Evolutionary conservation across 139 green algal genomes (phyloP), one percentile per base, ranked within the genome.

Genomic region (Tetraselmis striata): DNA sequence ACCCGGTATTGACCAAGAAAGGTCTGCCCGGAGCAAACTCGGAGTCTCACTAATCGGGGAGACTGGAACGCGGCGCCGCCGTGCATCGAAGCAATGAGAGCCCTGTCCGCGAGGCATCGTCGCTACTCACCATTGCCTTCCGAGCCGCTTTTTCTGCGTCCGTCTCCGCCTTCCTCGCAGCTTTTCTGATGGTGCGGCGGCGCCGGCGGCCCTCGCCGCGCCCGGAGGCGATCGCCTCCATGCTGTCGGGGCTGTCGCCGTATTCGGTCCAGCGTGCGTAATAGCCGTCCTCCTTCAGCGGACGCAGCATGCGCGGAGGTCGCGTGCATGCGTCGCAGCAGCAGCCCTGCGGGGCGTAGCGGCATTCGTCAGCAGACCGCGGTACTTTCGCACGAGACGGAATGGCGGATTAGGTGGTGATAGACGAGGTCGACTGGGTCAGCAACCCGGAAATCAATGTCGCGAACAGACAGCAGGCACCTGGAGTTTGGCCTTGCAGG

Each of bases 291-390:
- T 84, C 27, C 84, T 96, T 96, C 31, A 92, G 83, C 1, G 92
- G 91, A n/a, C 93, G 90, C 79, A 97, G 84, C 81, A 97, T 83
- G 76, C 94, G 88, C 1, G 93, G 93, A 1, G 93, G 93, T 0
- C 86, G 31, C 77, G 88, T 89, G 87, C 95, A 98, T 0, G 59
- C 85, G 31, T 91, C 84, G 86, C 93, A 96, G 88, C 95, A 98
- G 87, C 94, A 98, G 75, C 92, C 92, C 30, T 86, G 79, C 25
- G 83, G 82, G 5, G 74, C 75, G 81, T 77, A 79, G 31, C 82
- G 78, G 0, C 78, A 75, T 22, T 1, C 76, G 58, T 59, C 23
- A 32, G 27, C 0, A 58, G 2, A 45, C 28, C 28, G 23, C 2
- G n/a, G n/a, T n/a, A n/a, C n/a, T n/a, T n/a, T n/a, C n/a, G n/a